These are phyloP conservation scores for Omphalea diandra DNA, from an alignment of 441 rosid species.

Conservation along the genomic window DNA sequence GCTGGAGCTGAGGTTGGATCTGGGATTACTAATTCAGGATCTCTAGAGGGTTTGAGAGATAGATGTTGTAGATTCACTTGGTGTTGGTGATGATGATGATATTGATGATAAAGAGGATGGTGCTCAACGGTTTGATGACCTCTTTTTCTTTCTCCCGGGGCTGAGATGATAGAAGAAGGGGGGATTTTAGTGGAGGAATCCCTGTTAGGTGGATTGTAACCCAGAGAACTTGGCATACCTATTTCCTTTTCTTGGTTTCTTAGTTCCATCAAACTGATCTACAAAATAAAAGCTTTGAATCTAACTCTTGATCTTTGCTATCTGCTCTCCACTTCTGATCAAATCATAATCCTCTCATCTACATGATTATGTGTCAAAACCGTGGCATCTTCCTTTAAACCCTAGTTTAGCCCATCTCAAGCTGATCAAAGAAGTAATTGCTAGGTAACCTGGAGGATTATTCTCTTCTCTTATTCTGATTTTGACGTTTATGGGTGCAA, in stretches of 20 bases:
- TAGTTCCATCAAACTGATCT: constrained; percentile 46
- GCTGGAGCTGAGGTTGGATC: constrained; percentile 36
- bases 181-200: constrained; percentile 38
- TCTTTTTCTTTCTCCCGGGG: constrained; percentile 27
- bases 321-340: constrained; percentile 11
- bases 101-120: too few relatives aligned
- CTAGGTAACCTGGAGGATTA: constrained; percentile 21
- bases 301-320: constrained; percentile 15
- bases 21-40: constrained; percentile 28
- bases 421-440: constrained; percentile 32
- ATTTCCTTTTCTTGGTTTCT: constrained; percentile 42
- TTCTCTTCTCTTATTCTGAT: constrained; percentile 27
- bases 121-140: too few relatives aligned
- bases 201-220: constrained; percentile 25
- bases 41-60: constrained; percentile 32
- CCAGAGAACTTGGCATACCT: constrained; percentile 38
- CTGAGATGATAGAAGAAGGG: constrained; percentile 25
- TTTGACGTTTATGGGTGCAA: constrained; percentile 39
- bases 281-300: constrained; percentile 16
- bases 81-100: constrained; percentile 24
- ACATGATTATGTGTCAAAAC: neutral
- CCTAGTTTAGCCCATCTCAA: constrained; percentile 29
- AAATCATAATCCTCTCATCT: too few relatives aligned
- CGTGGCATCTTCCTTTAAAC: constrained; percentile 17
- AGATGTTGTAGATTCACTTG: constrained; percentile 29